Conservation (phyloP, 495 filamentous ascomycete genomes). For the Xylaria sp. region DNA sequence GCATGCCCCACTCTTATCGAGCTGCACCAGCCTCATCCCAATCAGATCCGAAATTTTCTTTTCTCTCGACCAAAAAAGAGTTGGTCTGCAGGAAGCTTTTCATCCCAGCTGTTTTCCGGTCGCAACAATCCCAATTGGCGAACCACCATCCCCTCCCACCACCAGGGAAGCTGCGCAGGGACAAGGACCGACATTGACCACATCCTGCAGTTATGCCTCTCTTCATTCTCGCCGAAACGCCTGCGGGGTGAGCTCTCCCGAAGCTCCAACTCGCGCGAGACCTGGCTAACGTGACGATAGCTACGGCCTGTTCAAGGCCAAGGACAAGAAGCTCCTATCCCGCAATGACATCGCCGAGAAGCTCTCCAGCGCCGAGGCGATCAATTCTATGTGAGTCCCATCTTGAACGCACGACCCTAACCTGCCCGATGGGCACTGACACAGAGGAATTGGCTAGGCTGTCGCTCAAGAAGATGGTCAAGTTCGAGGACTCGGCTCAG, state of each 20-base stretch:
- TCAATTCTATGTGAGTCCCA: conserved; percentile 80
- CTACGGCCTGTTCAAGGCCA: conserved; percentile 96
- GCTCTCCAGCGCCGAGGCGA: conserved; percentile 79
- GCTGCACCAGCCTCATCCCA: conserved; percentile 25
- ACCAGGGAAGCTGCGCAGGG: conserved; percentile 41
- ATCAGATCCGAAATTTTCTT: conserved; percentile 26
- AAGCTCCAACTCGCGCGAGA: conserved; percentile 6
- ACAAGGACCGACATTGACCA: conserved; percentile 17
- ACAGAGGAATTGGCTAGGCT: conserved; percentile 58
- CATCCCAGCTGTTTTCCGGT: conserved; percentile 22
- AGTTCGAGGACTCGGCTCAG: conserved; percentile 89
- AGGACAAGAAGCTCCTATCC: conserved; percentile 97
- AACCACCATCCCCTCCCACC: conserved; percentile 18
- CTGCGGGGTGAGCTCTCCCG: conserved; percentile 68
- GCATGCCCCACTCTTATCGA: conserved; percentile 25
- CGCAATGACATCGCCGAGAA: conserved; percentile 77
- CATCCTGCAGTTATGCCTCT: conserved; percentile 66
- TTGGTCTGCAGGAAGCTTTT: conserved; percentile 22
- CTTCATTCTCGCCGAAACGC: conserved; percentile 89
- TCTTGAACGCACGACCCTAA: not conserved
- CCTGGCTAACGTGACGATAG: conserved; percentile 43
- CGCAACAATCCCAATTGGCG: conserved; percentile 26
- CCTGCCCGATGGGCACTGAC: not conserved
- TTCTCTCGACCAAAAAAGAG: conserved; percentile 18
- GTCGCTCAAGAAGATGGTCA: conserved; percentile 94